Percentiles rank a stretch among this genome's conserved stretches.
phyloP scores from a whole-genome alignment of 805 yeast genomes.

The Cyberlindnera amylophila region DNA sequence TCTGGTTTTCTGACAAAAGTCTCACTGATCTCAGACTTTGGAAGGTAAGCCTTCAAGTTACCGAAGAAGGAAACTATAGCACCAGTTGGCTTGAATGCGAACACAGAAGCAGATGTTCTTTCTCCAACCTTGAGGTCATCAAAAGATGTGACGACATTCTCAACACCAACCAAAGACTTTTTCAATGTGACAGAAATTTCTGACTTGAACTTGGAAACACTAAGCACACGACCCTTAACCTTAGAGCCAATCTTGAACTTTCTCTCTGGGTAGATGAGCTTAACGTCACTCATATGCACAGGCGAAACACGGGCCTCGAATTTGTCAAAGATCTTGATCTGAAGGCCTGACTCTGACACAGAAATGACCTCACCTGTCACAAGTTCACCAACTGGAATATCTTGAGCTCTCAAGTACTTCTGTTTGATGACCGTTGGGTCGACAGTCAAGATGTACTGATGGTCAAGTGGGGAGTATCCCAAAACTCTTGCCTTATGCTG shows the following conservation, averaged over 20 bases:
- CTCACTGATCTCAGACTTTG: constrained; percentile 86
- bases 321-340: constrained; percentile 59
- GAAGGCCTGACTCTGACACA: constrained; percentile 61
- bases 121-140: constrained; percentile 53
- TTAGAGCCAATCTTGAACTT: constrained; percentile 83
- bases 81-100: constrained; percentile 68
- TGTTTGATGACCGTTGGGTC: constrained; percentile 62
- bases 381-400: constrained; percentile 72
- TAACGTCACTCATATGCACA: constrained; percentile 78
- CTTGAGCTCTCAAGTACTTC: constrained; percentile 62
- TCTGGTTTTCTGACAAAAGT: constrained; percentile 74
- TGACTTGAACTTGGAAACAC: constrained; percentile 39
- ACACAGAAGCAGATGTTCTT: constrained; percentile 70
- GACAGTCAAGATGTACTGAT: constrained; percentile 61
- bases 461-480: constrained; percentile 66
- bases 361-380: constrained; percentile 51
- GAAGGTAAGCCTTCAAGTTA: constrained; percentile 71
- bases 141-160: constrained; percentile 36
- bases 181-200: constrained; percentile 68
- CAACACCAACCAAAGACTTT: constrained; percentile 69
- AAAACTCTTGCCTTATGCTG: constrained; percentile 73
- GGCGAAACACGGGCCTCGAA: constrained; percentile 75
- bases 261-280: constrained; percentile 84
- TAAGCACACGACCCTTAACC: constrained; percentile 70
- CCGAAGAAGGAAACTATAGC: constrained; percentile 85